A percentile compares a stretch with the other conserved stretches of the same genome.
Evolutionary conservation across 106 monocot species (phyloP).

Genomic region (Iris macrosiphon): DNA sequence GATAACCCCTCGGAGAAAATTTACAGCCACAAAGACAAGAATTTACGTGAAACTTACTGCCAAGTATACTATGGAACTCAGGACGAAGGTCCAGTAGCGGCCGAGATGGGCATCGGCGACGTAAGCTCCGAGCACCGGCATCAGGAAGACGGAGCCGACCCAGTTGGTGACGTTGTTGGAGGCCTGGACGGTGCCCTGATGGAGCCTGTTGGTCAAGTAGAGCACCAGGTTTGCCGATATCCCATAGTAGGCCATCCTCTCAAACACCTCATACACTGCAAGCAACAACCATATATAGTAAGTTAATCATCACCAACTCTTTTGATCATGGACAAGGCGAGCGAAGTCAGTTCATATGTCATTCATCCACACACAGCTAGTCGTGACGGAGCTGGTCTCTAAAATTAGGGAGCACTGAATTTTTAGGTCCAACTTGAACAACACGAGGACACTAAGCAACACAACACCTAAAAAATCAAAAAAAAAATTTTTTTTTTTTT

Average conservation of each 20-base stretch:
- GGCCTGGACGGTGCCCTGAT: constrained; percentile 32
- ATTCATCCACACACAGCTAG: too few relatives aligned
- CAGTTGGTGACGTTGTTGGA: constrained; percentile 64
- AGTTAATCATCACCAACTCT: too few relatives aligned
- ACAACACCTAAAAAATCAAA: too few relatives aligned
- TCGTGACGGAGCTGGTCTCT: too few relatives aligned
- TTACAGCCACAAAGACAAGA: too few relatives aligned
- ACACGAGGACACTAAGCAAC: too few relatives aligned
- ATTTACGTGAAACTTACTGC: constrained; percentile 3
- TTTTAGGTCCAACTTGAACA: neutral
- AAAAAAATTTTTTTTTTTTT: too few relatives aligned
- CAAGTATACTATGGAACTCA: neutral
- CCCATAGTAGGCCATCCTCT: constrained; percentile 74
- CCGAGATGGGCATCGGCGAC: constrained; percentile 23
- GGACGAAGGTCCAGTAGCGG: constrained; percentile 17
- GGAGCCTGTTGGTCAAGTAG: constrained; percentile 38
- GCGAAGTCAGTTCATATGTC: too few relatives aligned
- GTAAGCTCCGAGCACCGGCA: constrained; percentile 25
- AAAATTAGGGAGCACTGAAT: neutral
- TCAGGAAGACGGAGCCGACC: constrained; percentile 38
- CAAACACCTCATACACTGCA: constrained; percentile 55
- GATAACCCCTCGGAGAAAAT: too few relatives aligned
- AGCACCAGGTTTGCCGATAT: constrained; percentile 55
- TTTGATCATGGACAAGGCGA: too few relatives aligned
- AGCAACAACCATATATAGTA: neutral